Conservation (phyloP, 129 eudicot species). For the Logfia minima region DNA sequence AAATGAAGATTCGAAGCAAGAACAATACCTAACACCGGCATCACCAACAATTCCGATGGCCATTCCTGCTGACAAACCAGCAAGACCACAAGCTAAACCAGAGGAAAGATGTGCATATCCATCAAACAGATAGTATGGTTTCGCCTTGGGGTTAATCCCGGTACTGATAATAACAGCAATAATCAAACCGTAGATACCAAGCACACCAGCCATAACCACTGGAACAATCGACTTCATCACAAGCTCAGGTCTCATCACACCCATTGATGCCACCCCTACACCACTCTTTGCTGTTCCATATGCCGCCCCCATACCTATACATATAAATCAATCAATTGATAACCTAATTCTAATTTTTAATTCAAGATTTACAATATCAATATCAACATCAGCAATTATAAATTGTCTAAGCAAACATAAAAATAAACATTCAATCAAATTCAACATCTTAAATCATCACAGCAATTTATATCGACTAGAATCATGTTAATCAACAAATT, state of each 20-base stretch:
- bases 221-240: constrained; percentile 72
- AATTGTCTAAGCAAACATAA: neutral
- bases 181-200: constrained; percentile 67
- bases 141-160: constrained; percentile 58
- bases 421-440: neutral
- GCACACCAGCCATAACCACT: constrained; percentile 72
- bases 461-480: neutral
- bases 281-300: constrained; percentile 61
- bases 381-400: neutral
- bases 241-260: constrained; percentile 71
- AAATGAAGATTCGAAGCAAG: neutral
- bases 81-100: constrained; percentile 61
- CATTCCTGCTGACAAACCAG: constrained; percentile 58
- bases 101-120: constrained; percentile 66
- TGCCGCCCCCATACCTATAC: constrained; percentile 61
- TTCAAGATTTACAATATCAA: constrained; percentile 14
- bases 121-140: constrained; percentile 49
- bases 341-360: neutral
- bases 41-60: constrained; percentile 57
- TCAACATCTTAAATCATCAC: neutral
- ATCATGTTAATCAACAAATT: neutral
- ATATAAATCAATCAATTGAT: constrained; percentile 24
- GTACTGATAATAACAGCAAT: constrained; percentile 68
- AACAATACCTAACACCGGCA: constrained; percentile 66
- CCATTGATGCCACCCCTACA: constrained; percentile 72